Percentiles rank a stretch among this genome's conserved stretches.
Evolutionary conservation across 306 rosid species (phyloP).

Genomic region (Carpinus viminea): DNA sequence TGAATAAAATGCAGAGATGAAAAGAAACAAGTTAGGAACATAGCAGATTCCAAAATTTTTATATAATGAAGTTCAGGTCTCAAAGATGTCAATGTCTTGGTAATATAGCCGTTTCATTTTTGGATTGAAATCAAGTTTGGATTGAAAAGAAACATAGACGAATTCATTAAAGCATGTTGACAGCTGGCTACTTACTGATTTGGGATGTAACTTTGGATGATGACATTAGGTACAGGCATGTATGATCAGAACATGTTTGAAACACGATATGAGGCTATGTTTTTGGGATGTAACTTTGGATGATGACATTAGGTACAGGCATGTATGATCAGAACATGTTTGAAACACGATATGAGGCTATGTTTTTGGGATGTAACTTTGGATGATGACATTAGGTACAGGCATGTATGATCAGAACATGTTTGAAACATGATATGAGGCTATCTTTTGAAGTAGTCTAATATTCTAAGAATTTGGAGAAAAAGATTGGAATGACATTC

Average conservation of each 20-base stretch:
- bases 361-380: not conserved
- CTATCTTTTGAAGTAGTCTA: not conserved
- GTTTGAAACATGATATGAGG: conserved; percentile 1
- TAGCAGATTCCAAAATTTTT: not conserved
- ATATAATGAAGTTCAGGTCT: not conserved
- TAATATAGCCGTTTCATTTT: not conserved
- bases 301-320: not conserved
- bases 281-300: too few species aligned
- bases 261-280: too few species aligned
- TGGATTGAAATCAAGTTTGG: not conserved
- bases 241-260: conserved; percentile 10
- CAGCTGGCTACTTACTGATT: not conserved
- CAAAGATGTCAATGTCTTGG: not conserved
- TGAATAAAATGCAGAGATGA: not conserved
- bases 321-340: conserved; percentile 9
- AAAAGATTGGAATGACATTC: not conserved
- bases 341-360: not conserved
- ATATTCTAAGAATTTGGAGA: not conserved
- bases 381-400: not conserved
- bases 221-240: not conserved
- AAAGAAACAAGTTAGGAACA: not conserved
- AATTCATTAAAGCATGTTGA: conserved; percentile 7
- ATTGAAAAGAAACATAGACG: not conserved
- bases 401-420: conserved; percentile 7
- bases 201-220: not conserved